These are phyloP conservation scores for Protea cynaroides DNA, from an alignment of 164 flowering plant genomes.

Conservation along the genomic window DNA sequence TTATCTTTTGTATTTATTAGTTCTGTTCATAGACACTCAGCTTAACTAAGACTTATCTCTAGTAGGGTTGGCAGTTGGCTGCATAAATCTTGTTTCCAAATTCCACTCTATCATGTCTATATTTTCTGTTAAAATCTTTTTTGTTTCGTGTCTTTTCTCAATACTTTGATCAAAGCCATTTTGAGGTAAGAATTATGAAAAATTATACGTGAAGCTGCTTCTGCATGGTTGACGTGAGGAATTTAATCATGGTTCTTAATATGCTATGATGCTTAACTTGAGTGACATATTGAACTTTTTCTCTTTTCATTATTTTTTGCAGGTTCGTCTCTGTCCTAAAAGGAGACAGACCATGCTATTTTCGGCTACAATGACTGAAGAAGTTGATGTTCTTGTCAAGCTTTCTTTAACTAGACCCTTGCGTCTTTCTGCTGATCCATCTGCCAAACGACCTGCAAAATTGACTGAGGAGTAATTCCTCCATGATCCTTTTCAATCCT, in stretches of 20 bases:
- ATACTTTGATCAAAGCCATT: too few species aligned
- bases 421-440: slow-evolving; percentile 95
- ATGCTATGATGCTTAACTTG: background rate
- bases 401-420: slow-evolving; percentile 77
- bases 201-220: background rate
- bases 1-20: too few species aligned
- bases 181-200: too few species aligned
- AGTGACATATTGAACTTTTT: too few species aligned
- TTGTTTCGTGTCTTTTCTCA: too few species aligned
- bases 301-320: slow-evolving; percentile 6
- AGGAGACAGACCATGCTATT: slow-evolving; percentile 91
- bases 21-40: too few species aligned
- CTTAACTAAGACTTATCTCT: too few species aligned
- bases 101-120: too few species aligned
- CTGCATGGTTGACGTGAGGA: background rate
- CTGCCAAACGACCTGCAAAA: slow-evolving; percentile 71
- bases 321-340: slow-evolving; percentile 84
- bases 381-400: slow-evolving; percentile 79
- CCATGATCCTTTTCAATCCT: slow-evolving; percentile 3
- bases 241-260: background rate
- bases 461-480: slow-evolving; percentile 81
- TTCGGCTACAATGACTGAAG: slow-evolving; percentile 98
- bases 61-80: too few species aligned
- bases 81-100: too few species aligned
- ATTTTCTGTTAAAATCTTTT: too few species aligned